A percentile compares a stretch with the other conserved stretches of the same genome.
Conservation (phyloP, 2,329 filamentous ascomycete genomes). For the Neonectria hederae region DNA sequence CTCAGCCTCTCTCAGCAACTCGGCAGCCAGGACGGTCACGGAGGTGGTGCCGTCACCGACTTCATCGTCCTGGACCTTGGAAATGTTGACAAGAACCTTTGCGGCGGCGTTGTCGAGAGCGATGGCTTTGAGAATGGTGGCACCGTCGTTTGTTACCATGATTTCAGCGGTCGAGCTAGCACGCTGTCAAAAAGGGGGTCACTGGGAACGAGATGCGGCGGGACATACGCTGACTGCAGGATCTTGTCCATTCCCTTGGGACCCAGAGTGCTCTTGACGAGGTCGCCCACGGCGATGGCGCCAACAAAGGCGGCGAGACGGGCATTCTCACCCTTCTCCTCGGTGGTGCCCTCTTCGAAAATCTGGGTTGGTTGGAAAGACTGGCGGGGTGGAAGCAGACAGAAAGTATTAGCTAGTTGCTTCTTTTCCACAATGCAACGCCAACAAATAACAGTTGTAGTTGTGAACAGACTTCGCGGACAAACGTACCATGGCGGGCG, state of each 20-base stretch:
- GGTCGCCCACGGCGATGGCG: constrained; percentile 94
- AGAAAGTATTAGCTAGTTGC: constrained; percentile 32
- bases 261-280: constrained; percentile 96
- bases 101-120: constrained; percentile 98
- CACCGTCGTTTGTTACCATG: constrained; percentile 98
- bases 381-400: constrained; percentile 44
- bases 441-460: background rate
- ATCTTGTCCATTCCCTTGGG: constrained; percentile 99
- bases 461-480: background rate
- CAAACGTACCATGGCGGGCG: constrained; percentile 41
- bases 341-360: constrained; percentile 94
- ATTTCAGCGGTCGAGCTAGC: constrained; percentile 91
- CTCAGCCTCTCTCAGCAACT: constrained; percentile 95
- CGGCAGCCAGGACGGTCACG: constrained; percentile 94
- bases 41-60: constrained; percentile 98
- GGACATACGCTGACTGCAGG: constrained; percentile 86
- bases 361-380: constrained; percentile 94
- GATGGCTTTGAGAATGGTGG: constrained; percentile 97
- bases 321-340: constrained; percentile 99
- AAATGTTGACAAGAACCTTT: constrained; percentile 98
- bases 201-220: constrained; percentile 20
- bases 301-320: constrained; percentile 98
- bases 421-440: background rate
- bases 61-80: constrained; percentile 98
- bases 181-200: constrained; percentile 33